Conservation (phyloP, 305 asterid species). For the Fraxinus dipetala region DNA sequence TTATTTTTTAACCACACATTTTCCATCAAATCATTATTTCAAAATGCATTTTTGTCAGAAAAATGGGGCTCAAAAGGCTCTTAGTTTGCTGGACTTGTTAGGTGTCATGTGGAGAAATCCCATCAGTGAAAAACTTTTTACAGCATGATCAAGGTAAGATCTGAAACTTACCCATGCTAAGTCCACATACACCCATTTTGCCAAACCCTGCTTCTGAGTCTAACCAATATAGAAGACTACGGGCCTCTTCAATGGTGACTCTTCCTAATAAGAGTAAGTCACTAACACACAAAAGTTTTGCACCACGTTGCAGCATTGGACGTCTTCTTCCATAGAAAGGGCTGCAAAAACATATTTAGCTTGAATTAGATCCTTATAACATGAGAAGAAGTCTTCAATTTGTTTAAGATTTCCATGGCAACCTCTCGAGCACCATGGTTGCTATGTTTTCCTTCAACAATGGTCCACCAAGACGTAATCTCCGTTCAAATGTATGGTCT, state of each 20-base stretch:
- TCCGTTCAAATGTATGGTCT: slow-evolving; percentile 87
- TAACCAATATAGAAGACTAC: slow-evolving; percentile 85
- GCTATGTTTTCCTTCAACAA: slow-evolving; percentile 90
- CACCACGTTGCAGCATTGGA: slow-evolving; percentile 84
- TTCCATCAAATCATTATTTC: neutral
- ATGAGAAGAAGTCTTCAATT: slow-evolving; percentile 7
- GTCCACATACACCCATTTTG: slow-evolving; percentile 97
- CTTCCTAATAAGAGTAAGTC: slow-evolving; percentile 91
- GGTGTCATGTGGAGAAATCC: slow-evolving; percentile 8
- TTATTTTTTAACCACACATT: neutral
- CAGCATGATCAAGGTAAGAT: slow-evolving; percentile 10
- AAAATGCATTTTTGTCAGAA: neutral
- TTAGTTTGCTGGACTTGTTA: neutral
- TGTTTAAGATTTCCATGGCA: slow-evolving; percentile 19
- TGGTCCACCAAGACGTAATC: slow-evolving; percentile 95
- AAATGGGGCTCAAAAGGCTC: neutral
- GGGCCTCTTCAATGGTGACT: slow-evolving; percentile 93
- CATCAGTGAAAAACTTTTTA: neutral
- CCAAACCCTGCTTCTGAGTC: slow-evolving; percentile 88
- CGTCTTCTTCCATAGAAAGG: slow-evolving; percentile 97
- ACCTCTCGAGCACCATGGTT: slow-evolving; percentile 99
- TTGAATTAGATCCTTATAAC: slow-evolving; percentile 17
- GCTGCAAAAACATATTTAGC: slow-evolving; percentile 44
- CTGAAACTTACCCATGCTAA: slow-evolving; percentile 85
- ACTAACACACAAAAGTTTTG: slow-evolving; percentile 94